These are phyloP conservation scores for Trichoderma cornu-damae DNA, from an alignment of 2,329 filamentous ascomycete species.

Conservation along the genomic window DNA sequence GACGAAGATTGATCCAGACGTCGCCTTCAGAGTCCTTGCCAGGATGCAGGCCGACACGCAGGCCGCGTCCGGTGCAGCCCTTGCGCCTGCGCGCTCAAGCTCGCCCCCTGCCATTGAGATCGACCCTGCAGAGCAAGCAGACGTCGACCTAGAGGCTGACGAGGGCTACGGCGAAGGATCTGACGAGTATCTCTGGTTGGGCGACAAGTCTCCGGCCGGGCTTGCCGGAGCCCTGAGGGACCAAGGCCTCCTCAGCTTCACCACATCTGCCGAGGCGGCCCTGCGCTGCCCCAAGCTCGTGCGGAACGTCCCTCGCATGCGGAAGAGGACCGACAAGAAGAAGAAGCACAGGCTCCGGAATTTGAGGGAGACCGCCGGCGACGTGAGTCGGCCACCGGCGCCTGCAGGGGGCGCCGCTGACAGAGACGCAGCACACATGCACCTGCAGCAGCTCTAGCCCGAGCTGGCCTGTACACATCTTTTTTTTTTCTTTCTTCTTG, in stretches of 20 bases:
- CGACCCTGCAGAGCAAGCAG: background rate
- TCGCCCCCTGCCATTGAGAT: background rate
- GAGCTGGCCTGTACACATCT: no score
- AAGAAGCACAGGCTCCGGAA: slow-evolving; percentile 15
- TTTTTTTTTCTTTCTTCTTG: background rate
- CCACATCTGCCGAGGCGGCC: slow-evolving; percentile 22
- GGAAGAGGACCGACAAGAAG: slow-evolving; percentile 20
- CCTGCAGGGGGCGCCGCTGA: background rate
- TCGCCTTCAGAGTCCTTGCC: slow-evolving; percentile 10
- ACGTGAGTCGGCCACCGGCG: background rate
- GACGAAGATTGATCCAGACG: background rate
- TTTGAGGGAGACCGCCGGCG: background rate
- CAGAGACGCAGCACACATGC: background rate
- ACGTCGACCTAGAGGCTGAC: slow-evolving; percentile 26
- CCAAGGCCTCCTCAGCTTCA: slow-evolving; percentile 19
- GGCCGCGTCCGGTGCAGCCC: background rate
- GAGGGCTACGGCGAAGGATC: slow-evolving; percentile 28
- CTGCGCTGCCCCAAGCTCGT: slow-evolving; percentile 22
- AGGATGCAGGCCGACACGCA: slow-evolving; percentile 3
- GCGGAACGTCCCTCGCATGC: slow-evolving; percentile 24
- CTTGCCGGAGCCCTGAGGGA: slow-evolving; percentile 21
- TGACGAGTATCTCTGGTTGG: slow-evolving; percentile 28
- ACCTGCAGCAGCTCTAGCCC: background rate
- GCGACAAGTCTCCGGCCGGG: slow-evolving; percentile 18
- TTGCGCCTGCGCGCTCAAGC: background rate